phyloP scores from a whole-genome alignment of 2,329 filamentous ascomycete genomes.

The Tolypocladium capitatum region DNA sequence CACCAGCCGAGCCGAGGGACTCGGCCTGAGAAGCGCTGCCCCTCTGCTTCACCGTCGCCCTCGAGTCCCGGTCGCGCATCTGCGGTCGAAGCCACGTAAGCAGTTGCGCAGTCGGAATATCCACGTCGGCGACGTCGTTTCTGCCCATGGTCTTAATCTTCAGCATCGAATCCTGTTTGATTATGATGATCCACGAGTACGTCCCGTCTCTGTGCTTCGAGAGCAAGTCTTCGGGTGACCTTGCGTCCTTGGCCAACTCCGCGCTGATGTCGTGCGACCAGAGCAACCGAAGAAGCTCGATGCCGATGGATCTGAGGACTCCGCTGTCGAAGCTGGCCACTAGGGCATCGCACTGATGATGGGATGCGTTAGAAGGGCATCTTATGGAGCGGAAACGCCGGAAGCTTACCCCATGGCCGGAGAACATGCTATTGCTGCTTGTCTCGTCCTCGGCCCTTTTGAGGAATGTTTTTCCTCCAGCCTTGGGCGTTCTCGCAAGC shows the following conservation, averaged over 20 bases:
- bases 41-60: slow-evolving; percentile 34
- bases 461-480: slow-evolving; percentile 43
- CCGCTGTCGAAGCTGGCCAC: slow-evolving; percentile 76
- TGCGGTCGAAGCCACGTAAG: slow-evolving; percentile 71
- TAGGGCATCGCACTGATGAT: slow-evolving; percentile 66
- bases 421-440: slow-evolving; percentile 44
- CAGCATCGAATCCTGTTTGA: slow-evolving; percentile 64
- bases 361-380: not conserved
- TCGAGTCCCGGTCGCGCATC: slow-evolving; percentile 63
- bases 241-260: slow-evolving; percentile 70
- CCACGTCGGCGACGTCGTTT: slow-evolving; percentile 62
- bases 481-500: slow-evolving; percentile 52
- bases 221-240: slow-evolving; percentile 67
- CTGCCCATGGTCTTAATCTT: slow-evolving; percentile 69
- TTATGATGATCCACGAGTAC: slow-evolving; percentile 78
- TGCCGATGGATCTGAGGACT: slow-evolving; percentile 59
- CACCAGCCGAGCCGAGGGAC: slow-evolving; percentile 9
- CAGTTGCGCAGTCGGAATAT: slow-evolving; percentile 61
- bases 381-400: not conserved
- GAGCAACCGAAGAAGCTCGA: slow-evolving; percentile 64
- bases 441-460: slow-evolving; percentile 57
- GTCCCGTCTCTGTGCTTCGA: slow-evolving; percentile 63
- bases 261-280: slow-evolving; percentile 79
- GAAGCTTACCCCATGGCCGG: slow-evolving; percentile 45
- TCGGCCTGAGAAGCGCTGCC: slow-evolving; percentile 18